Base-by-base conservation (phyloP, 805 yeast species). In the Cephaloascus fragrans region DNA sequence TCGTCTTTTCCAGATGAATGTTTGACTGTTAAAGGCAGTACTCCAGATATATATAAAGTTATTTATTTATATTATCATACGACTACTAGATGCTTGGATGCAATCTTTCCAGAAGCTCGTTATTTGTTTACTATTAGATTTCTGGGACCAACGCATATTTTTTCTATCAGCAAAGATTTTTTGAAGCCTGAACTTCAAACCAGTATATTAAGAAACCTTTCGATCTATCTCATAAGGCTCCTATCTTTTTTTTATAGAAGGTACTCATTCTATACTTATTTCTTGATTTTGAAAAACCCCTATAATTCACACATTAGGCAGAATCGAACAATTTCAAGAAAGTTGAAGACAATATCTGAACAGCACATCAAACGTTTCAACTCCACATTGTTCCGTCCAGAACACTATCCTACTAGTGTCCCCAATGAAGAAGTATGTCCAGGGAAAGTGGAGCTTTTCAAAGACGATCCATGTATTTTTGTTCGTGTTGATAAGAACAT, bases 261-360 rank as follows among this genome's bases (percentile, higher is more conserved):
- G 33, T 31, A 31, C 15, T 31, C 33, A 31, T 31, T 31, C n/a
- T 14, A n/a, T n/a, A 31, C 33, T 8, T n/a, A 31, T 16, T 31
- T 31, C 8, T n/a, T 31, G 8, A 6, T 31, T 16, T n/a, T 31
- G 33, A 31, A 31, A 31, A 14, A 31, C n/a, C 33, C 33, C 8
- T 31, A 31, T 14, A 31, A 16, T 16, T 6, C 8, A 14, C 8
- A 31, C 15, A 31, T 31, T 16, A 6, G n/a, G 15, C 8, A 43
- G 17, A 43, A 48, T 34, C 39, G 54, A 41, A 44, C 45, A 19
- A 29, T 12, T 4, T 50, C 55, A 18, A 45, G 56, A 39, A 49
- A 44, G 36, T 28, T 42, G 17, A 3, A 12, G 2, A 42, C 40
- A 10, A 37, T 49, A 3, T 16, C 39, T 3, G 56, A 53, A 32